Evolutionary conservation across 352 stramenopile species (phyloP).

Genomic region (Pythium volutum): DNA sequence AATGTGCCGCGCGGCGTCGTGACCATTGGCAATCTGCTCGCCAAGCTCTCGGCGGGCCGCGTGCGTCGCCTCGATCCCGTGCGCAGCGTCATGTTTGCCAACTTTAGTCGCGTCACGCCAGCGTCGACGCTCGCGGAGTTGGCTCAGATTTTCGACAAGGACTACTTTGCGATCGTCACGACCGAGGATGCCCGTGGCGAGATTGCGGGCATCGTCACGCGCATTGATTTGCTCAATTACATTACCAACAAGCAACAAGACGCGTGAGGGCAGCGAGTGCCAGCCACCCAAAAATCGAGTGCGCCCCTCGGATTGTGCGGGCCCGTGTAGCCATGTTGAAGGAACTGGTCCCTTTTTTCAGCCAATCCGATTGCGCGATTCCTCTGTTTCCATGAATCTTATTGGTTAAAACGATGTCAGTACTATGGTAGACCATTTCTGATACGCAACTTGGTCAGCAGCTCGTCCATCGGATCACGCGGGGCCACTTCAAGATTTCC

Average conservation of each 20-base stretch:
- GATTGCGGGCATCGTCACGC: constrained; percentile 91
- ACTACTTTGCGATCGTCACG: constrained; percentile 93
- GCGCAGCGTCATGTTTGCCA: constrained; percentile 90
- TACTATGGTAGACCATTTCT: too few relatives aligned
- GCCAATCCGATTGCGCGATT: too few relatives aligned
- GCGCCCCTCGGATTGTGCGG: too few relatives aligned
- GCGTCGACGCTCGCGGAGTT: constrained; percentile 87
- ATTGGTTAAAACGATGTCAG: too few relatives aligned
- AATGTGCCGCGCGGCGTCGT: constrained; percentile 90
- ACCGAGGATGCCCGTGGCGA: constrained; percentile 58
- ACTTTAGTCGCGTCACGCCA: constrained; percentile 91
- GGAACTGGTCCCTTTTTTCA: too few relatives aligned
- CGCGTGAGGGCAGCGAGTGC: not conserved
- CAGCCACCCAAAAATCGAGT: too few relatives aligned
- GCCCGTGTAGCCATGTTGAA: too few relatives aligned
- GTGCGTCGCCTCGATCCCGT: constrained; percentile 83
- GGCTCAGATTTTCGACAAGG: constrained; percentile 93
- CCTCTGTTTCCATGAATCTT: too few relatives aligned
- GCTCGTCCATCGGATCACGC: too few relatives aligned
- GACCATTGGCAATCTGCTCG: constrained; percentile 94
- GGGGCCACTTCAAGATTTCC: too few relatives aligned
- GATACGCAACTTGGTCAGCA: too few relatives aligned
- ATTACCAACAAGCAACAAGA: constrained; percentile 56
- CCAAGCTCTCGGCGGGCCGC: constrained; percentile 83
- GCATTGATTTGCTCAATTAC: constrained; percentile 96